Evolutionary conservation across 2,329 filamentous ascomycete species (phyloP), one percentile per base, ranked within the genome.

Genomic region (Blastomyces parvus): DNA sequence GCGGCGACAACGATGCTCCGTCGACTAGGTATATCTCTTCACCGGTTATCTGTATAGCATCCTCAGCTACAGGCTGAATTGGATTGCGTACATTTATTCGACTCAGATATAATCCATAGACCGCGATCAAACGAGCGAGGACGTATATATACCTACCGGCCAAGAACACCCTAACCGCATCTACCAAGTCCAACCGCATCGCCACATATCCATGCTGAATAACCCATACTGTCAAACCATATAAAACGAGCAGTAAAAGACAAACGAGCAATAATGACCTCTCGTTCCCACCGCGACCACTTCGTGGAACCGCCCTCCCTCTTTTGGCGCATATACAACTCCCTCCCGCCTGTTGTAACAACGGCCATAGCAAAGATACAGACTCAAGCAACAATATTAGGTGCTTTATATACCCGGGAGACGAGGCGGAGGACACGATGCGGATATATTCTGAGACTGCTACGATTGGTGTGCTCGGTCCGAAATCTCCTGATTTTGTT

Each of bases 401-500:
- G 52, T 33, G 56, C 60, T 42, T 46, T 55, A 63, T 64, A 62
- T 66, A 11, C 62, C 56, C 59, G 68, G 61, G 33, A 62, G 64
- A 42, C 62, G 59, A 57, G 69, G 69, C 60, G 63, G 44, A 38
- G 69, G 64, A 36, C 65, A 68, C 40, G 62, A 59, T 5, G 61
- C 61, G 59, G 67, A 62, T 36, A 27, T 63, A 1, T 56, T 67
- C 6, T 69, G 64, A 53, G 62, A 62, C 17, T 64, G 22, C n/a
- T 67, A 38, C 46, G 62, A 17, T n/a, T 61, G 6, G 59, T 72
- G 0, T 70, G 76, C 44, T 75, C 69, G 1, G 55, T 91, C 63
- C 83, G 86, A 44, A 88, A 89, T 72, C 74, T 87, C 19, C 74
- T 96, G 67, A 84, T 89, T 22, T 72, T 84, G 14, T 64, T 92